Evolutionary conservation across 768 basidiomycete species (phyloP), one percentile per base, ranked within the genome.

Genomic region (Termitomyces sp.): DNA sequence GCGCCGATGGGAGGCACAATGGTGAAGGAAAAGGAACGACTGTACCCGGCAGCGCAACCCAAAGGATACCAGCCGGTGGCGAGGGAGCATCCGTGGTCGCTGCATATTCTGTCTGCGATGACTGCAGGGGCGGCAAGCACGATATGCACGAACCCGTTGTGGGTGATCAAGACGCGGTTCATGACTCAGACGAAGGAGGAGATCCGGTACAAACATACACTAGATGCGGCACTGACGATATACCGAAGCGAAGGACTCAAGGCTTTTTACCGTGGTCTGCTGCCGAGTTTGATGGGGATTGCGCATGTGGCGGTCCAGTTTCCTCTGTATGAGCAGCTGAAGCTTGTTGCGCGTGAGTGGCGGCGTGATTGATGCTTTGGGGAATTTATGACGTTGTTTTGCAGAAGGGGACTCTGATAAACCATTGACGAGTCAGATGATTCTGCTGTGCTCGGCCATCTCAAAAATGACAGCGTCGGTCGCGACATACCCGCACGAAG

Each of bases 81-180:
- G 66, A 81, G 90, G 29, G 90, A 92, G 63, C 90, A 92, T 66
- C 85, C 90, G 3, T 92, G 90, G 92, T 79, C 86, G 5, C 74
- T 92, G 5, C 96, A 99, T 64, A 90, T 99, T 59, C 70, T 93
- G 6, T 96, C 97, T 6, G 95, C 97, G 5, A 98, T 99, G 96
- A 79, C 84, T 44, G 97, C 96, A 1, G 97, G 97, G 13, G 95
- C 92, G 5, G 78, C 88, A 20, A 95, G 96, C 67, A 97, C 97
- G 6, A 84, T 93, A 53, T 88, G 88, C 66, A 98, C 97, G 26
- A 98, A 93, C 72, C 97, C 97, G 0, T 72, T 99, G 7, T 99
- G 97, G 97, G 94, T 99, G 42, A 94, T 99, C 71, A 98, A 98
- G 77, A 98, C 96, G 24, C 86, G 97, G 29, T 98, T 98, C 75